Percentiles rank a stretch among this genome's conserved stretches.
Evolutionary conservation across 306 rosid species (phyloP).

Genomic region (Vigna radiata): DNA sequence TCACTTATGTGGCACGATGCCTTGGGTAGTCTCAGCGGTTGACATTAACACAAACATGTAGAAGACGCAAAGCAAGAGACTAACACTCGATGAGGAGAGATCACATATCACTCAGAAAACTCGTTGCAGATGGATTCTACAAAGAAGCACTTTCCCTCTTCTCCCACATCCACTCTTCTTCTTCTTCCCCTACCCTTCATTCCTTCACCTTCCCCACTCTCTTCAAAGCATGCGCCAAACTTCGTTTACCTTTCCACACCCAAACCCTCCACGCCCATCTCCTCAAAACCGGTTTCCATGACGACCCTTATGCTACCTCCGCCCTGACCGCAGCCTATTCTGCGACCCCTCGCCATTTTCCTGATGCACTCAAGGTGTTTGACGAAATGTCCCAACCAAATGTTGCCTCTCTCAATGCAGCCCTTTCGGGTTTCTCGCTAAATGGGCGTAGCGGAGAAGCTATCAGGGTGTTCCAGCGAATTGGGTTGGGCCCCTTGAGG

Average conservation of each 20-base stretch:
- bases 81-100: conserved; percentile 57
- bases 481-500: conserved; percentile 48
- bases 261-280: conserved; percentile 65
- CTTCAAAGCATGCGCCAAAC: conserved; percentile 76
- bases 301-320: conserved; percentile 61
- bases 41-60: too few species aligned
- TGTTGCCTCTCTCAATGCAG: conserved; percentile 59
- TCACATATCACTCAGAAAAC: conserved; percentile 36
- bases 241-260: conserved; percentile 42
- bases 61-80: neutral
- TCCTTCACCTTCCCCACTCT: conserved; percentile 71
- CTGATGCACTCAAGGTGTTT: conserved; percentile 60
- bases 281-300: conserved; percentile 62
- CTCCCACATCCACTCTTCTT: conserved; percentile 48
- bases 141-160: conserved; percentile 59
- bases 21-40: too few species aligned
- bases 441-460: conserved; percentile 59
- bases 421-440: conserved; percentile 56
- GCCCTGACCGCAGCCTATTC: conserved; percentile 58
- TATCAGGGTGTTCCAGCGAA: conserved; percentile 36
- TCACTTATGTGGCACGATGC: too few species aligned
- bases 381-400: conserved; percentile 71
- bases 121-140: conserved; percentile 66
- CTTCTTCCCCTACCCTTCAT: conserved; percentile 46
- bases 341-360: conserved; percentile 25